phyloP scores from a whole-genome alignment of 176 grass and related monocot genomes.

The Aechmea fasciata region DNA sequence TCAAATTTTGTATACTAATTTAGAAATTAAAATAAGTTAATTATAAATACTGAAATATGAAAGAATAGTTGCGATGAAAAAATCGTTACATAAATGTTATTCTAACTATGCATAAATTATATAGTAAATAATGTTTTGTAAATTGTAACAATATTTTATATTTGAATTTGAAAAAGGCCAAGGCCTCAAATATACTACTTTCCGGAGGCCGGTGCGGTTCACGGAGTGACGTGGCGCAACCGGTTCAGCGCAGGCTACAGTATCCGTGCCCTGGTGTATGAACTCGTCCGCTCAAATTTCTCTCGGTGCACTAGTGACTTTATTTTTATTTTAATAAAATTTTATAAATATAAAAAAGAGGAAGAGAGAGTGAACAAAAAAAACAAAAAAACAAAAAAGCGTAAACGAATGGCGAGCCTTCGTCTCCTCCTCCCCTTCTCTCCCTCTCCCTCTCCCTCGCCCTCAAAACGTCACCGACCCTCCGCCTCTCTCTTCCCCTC shows the following conservation, averaged over 20 bases:
- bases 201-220: background rate
- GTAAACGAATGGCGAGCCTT: conserved; percentile 15
- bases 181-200: too few species aligned
- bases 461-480: background rate
- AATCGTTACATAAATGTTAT: background rate
- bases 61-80: too few species aligned
- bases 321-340: conserved; percentile 28
- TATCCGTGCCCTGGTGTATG: too few species aligned
- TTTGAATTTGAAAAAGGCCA: background rate
- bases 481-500: background rate
- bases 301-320: background rate
- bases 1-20: too few species aligned
- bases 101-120: background rate
- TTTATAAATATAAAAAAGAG: background rate
- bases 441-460: background rate
- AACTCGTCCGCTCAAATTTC: too few species aligned
- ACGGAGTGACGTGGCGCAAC: too few species aligned
- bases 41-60: background rate
- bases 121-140: background rate
- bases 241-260: too few species aligned
- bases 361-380: too few species aligned
- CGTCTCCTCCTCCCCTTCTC: background rate
- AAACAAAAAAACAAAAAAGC: too few species aligned
- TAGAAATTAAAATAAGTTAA: background rate
- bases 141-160: conserved; percentile 1